phyloP scores from a whole-genome alignment of 441 rosid genomes.

The Jatropha multifida region DNA sequence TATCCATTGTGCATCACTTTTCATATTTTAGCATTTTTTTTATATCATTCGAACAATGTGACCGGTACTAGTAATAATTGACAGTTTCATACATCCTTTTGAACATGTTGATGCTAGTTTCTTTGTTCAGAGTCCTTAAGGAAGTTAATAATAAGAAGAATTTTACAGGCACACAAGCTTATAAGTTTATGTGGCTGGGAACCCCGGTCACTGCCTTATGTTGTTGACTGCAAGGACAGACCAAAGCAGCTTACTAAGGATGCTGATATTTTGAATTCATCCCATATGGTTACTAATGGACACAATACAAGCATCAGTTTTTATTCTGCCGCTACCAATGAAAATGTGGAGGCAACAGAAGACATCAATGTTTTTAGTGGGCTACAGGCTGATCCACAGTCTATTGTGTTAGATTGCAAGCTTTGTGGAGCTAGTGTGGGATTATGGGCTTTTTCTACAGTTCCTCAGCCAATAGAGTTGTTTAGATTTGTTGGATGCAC shows the following conservation, averaged over 20 bases:
- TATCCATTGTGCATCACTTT: background rate
- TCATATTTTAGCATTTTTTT: background rate
- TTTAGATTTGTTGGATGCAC: constrained; percentile 67
- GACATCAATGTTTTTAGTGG: constrained; percentile 29
- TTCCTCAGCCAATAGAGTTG: constrained; percentile 68
- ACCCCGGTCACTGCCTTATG: constrained; percentile 71
- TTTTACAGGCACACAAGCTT: constrained; percentile 73
- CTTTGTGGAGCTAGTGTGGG: constrained; percentile 97
- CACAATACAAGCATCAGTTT: constrained; percentile 38
- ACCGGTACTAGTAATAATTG: constrained; percentile 6
- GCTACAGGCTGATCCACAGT: constrained; percentile 57
- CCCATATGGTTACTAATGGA: constrained; percentile 37
- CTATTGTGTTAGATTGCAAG: constrained; percentile 83
- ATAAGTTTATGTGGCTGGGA: constrained; percentile 96
- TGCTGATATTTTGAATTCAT: constrained; percentile 36
- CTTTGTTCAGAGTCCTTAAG: constrained; percentile 20
- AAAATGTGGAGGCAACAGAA: constrained; percentile 35
- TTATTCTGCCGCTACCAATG: constrained; percentile 28
- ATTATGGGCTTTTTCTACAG: constrained; percentile 73
- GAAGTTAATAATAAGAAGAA: constrained; percentile 16
- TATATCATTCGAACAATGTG: background rate
- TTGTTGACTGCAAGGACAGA: constrained; percentile 63
- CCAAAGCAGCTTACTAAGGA: constrained; percentile 37
- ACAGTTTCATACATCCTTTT: background rate
- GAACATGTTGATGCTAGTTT: constrained; percentile 1